Percentiles rank a stretch among this genome's conserved stretches.
Conservation (phyloP, 345 rosid genomes). For the Abelmoschus esculentus region DNA sequence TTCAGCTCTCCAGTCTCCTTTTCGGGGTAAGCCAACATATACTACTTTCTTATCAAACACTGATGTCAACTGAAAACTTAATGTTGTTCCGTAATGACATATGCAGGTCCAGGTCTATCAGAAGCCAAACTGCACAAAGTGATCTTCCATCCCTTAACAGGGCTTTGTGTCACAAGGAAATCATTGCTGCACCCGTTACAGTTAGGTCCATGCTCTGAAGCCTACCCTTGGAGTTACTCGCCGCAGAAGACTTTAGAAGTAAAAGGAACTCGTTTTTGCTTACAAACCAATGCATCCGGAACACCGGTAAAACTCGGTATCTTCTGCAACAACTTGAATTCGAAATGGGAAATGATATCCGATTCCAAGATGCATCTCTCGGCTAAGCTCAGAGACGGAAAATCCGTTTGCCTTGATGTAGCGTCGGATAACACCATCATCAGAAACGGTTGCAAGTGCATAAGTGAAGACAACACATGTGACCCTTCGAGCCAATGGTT, state of each 20-base stretch:
- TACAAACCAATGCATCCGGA: slow-evolving; percentile 35
- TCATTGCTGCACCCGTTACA: slow-evolving; percentile 31
- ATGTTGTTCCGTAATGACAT: background rate
- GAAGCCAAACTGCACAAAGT: slow-evolving; percentile 49
- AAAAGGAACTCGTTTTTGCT: slow-evolving; percentile 54
- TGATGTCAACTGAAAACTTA: background rate
- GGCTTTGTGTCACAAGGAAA: slow-evolving; percentile 53
- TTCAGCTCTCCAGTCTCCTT: slow-evolving; percentile 52
- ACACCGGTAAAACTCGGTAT: slow-evolving; percentile 39
- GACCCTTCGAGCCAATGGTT: too few species aligned
- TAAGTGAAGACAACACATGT: too few species aligned
- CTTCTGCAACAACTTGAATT: background rate
- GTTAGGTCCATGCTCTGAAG: slow-evolving; percentile 57
- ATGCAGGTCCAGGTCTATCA: slow-evolving; percentile 67
- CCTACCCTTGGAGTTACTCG: slow-evolving; percentile 71
- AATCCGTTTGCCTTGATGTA: slow-evolving; percentile 54
- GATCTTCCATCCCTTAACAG: slow-evolving; percentile 70
- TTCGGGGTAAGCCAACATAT: slow-evolving; percentile 37
- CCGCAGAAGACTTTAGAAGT: slow-evolving; percentile 32
- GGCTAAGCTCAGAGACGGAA: slow-evolving; percentile 30
- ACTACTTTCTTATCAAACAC: too few species aligned
- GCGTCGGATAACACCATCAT: slow-evolving; percentile 36
- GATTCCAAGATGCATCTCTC: slow-evolving; percentile 38
- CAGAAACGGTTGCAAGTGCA: too few species aligned
- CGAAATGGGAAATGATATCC: too few species aligned